These are phyloP conservation scores for Aureobasidium uvarum DNA, from an alignment of 2,329 filamentous ascomycete genomes.

Conservation along the genomic window DNA sequence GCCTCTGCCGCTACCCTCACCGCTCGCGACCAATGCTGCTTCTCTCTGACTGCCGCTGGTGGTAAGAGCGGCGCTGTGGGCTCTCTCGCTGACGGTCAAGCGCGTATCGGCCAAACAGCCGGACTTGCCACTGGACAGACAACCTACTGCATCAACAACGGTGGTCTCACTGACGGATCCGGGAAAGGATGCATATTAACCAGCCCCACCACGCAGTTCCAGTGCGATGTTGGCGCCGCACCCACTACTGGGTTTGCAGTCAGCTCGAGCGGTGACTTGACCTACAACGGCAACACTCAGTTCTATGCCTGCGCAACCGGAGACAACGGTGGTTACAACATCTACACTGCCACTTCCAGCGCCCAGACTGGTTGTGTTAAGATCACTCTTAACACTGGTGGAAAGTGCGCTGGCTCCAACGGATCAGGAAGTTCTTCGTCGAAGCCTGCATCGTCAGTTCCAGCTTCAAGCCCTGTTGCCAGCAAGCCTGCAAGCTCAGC, in stretches of 20 bases:
- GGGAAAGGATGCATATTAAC: conserved; percentile 63
- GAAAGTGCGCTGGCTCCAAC: conserved; percentile 28
- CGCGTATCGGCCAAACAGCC: conserved; percentile 48
- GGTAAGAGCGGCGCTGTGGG: conserved; percentile 55
- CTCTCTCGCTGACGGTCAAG: conserved; percentile 60
- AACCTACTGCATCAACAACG: conserved; percentile 55
- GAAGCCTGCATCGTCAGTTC: not conserved
- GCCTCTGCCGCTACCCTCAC: conserved; percentile 25
- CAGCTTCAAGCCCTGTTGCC: too few species aligned
- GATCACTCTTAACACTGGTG: conserved; percentile 31
- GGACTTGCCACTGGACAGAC: conserved; percentile 42
- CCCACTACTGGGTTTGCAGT: conserved; percentile 52
- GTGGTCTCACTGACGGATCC: conserved; percentile 53
- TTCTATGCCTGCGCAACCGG: conserved; percentile 62
- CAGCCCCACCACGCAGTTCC: conserved; percentile 57
- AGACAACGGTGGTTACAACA: conserved; percentile 50
- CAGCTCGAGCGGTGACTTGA: conserved; percentile 51
- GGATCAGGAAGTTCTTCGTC: conserved; percentile 16
- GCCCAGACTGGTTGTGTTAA: conserved; percentile 30
- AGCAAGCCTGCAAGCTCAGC: not conserved
- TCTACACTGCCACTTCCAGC: conserved; percentile 31
- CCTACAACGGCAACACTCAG: conserved; percentile 49
- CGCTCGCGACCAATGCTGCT: conserved; percentile 41
- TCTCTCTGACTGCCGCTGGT: conserved; percentile 53
- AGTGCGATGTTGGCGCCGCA: conserved; percentile 56